Evolutionary conservation across 169 alveolate species (phyloP), one percentile per base, ranked within the genome.

Genomic region (Cryptosporidium canis): DNA sequence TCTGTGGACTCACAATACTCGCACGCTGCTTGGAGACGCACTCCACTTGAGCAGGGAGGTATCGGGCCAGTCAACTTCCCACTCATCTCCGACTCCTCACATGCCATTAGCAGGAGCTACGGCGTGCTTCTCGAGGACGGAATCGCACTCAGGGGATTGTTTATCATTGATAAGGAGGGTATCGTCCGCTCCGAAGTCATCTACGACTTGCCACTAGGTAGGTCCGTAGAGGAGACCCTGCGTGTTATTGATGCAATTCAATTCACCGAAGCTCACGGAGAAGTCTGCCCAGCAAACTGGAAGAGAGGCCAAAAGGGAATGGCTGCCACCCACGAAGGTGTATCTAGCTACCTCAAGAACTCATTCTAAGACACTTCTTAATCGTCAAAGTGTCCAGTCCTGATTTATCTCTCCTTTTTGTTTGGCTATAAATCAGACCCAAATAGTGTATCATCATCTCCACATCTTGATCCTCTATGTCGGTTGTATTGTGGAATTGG

Each of bases 261-360:
- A 92, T 95, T 92, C 93, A 94, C 94, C 90, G 99, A 98, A 90
- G 96, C 95, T 90, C 90, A 95, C 92, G 99, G 99, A 55, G 99
- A 98, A 90, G 99, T 98, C 47, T 98, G 99, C 93, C 99, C 99
- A 66, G 99, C 99, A 35, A 94, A 96, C 92, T 98, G 99, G 99
- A 93, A 94, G 91, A 98, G 98, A 65, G 99, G 99, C 45, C 93
- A 91, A 61, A 95, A 92, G 83, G 96, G 99, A 66, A 98, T 98
- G 98, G 94, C 95, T 44, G 97, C 99, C 53, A 95, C 98, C 39
- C 94, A 93, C 31, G 98, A 95, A 48, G 98, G 98, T 35, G 98
- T 95, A 33, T 87, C 95, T 64, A 90, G 82, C 45, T 94, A 94
- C 83, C 92, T 94, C 9, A 77, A 77, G 41, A 18, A 70, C 47